Evolutionary conservation across 2,329 filamentous ascomycete species (phyloP).

Genomic region (Cercospora zeina): DNA sequence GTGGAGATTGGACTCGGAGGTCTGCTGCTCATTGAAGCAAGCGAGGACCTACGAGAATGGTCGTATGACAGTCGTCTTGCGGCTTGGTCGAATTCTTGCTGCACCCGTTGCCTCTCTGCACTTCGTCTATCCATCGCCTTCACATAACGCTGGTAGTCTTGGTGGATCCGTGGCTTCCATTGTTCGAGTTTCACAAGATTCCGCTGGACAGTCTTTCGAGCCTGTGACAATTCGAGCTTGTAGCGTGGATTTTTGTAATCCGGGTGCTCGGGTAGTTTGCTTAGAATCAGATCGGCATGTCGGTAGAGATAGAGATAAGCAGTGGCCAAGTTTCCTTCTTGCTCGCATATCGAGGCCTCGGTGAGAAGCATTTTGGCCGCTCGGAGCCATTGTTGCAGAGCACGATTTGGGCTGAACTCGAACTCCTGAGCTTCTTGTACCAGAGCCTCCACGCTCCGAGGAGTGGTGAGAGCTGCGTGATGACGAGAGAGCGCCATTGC

Average conservation of each 20-base stretch:
- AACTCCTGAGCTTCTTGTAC: conserved; percentile 74
- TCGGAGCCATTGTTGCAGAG: conserved; percentile 55
- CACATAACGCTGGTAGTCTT: conserved; percentile 67
- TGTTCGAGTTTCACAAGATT: conserved; percentile 72
- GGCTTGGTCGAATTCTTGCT: conserved; percentile 27
- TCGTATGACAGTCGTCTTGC: conserved; percentile 21
- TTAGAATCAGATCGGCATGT: conserved; percentile 79
- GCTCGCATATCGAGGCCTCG: conserved; percentile 80
- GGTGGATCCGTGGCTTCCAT: conserved; percentile 75
- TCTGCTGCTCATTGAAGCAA: conserved; percentile 19
- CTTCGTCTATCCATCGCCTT: conserved; percentile 50
- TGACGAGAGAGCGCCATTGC: conserved; percentile 38
- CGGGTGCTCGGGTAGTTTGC: conserved; percentile 73
- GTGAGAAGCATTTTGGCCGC: conserved; percentile 37
- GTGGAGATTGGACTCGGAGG: conserved; percentile 27
- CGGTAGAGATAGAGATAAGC: conserved; percentile 90
- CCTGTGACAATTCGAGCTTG: conserved; percentile 54
- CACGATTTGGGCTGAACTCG: conserved; percentile 74
- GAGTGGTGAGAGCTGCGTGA: conserved; percentile 31
- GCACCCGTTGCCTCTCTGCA: conserved; percentile 33
- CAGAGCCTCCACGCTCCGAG: conserved; percentile 69
- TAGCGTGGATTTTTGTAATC: conserved; percentile 67
- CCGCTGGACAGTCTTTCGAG: conserved; percentile 61
- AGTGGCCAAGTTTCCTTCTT: conserved; percentile 81
- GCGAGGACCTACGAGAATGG: conserved; percentile 24